Base-by-base conservation (phyloP, 768 basidiomycete genomes). In the Pleurotus tuber-regium region DNA sequence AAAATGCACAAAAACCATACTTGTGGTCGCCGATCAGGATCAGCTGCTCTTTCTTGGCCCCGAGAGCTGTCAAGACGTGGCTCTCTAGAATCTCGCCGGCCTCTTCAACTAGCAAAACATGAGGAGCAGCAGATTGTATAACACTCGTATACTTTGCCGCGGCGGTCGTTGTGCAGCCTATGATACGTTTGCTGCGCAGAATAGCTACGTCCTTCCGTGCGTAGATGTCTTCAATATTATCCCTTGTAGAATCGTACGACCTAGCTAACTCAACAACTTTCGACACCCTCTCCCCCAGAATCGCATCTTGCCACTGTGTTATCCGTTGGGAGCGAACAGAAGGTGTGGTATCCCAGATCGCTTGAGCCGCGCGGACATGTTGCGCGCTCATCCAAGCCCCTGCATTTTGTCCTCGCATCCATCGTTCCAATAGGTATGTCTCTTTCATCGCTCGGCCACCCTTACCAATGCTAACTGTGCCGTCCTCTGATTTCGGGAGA, bases 21-120 rank as follows among this genome's bases (percentile, higher is more conserved):
- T 87, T 80, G 63, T 87, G 86, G 57, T 88, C 86, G 0, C 86
- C 86, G 25, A 88, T 87, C 4, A 88, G 68, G 56, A 87, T 79
- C 47, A 87, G 60, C 25, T 86, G 83, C 3, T 67, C 63, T 0
- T 77, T 77, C 1, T 68, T 51, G 1, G 52, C 51, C 0, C 76
- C 75, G 3, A 87, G 64, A 0, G 86, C 77, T 0, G 83, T 83
- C 31, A 87, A 54, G 30, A 85, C 66, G 57, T 87, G 86, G 52
- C 80, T 82, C 59, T 87, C 86, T 1, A 87, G 61, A 38, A 87
- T 86, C 57, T 88, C 86, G 4, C 86, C 86, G 0, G 86, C 86
- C 63, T 87, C 86, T 58, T 87, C 86, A 1, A 87, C 84, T 1
- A 87, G 67, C 3, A 87, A 61, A 1, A 87, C 73, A 7, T 73